Base-by-base conservation (phyloP, 345 rosid genomes). In the Dipteronia dyeriana region DNA sequence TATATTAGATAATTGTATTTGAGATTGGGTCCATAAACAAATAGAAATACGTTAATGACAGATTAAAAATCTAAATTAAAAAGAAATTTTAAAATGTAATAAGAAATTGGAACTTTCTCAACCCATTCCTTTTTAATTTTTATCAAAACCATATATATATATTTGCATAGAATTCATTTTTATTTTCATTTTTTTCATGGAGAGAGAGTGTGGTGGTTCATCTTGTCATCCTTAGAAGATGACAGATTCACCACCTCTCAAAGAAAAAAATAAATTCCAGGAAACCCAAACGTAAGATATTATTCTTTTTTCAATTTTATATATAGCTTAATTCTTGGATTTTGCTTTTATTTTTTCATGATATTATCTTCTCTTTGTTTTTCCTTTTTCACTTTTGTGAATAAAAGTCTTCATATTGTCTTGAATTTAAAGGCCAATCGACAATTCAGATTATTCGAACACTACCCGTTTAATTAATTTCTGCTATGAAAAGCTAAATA, bases 281-380 rank as follows among this genome's bases (percentile, higher is more conserved):
- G 75, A 81, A n/a, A 81, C 85, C 85, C 45, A 76, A 70, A 67
- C 79, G 85, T 82, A 13, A 29, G 68, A 34, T 39, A 3, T 56
- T 19, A 7, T 56, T n/a, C 5, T 7, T 56, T 56, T n/a, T 57
- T 54, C 34, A 41, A 41, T 60, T 65, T 56, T 10, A 26, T 41
- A n/a, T 5, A 53, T 41, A 4, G 8, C 57, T 20, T 4, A 34
- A 34, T 34, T 34, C 38, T 34, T 34, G 6, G 4, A 4, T 31
- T 31, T 31, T 31, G 34, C 34, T 3, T 31, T 31, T 31, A 31
- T 31, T 31, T 34, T 34, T 34, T 34, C 38, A 34, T 34, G 38
- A 34, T 34, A 34, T 26, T 20, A 0, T 34, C 8, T 3, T 9
- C 51, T 45, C 3, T 3, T 8, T 3, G 0, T 73, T 73, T 20